phyloP scores from a whole-genome alignment of 495 filamentous ascomycete genomes.

The Xylaria curta region DNA sequence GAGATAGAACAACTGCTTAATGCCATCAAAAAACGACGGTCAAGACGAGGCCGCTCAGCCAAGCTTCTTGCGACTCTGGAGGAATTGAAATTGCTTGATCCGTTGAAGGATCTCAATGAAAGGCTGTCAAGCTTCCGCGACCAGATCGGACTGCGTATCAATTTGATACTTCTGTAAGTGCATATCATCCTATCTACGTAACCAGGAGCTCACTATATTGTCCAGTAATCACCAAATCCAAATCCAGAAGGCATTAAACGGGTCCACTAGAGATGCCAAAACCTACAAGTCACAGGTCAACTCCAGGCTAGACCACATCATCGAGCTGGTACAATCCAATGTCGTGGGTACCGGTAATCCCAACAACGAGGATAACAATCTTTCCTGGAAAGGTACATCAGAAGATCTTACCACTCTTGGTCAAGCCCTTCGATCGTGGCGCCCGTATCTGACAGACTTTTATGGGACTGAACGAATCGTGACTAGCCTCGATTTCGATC shows the following conservation, averaged over 20 bases:
- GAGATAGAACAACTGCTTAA: background rate
- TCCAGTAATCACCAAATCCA: background rate
- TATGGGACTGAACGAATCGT: background rate
- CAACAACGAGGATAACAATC: background rate
- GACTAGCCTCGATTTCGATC: constrained; percentile 1
- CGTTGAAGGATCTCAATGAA: background rate
- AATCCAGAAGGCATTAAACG: background rate
- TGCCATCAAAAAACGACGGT: background rate
- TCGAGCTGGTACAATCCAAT: background rate
- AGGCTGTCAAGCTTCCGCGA: background rate
- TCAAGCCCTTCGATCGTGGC: background rate
- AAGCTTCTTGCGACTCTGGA: background rate
- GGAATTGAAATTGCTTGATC: background rate
- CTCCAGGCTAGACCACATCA: background rate
- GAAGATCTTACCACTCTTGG: background rate
- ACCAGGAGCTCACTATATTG: background rate
- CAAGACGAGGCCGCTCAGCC: background rate
- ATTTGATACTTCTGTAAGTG: background rate
- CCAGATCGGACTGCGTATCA: constrained; percentile 1
- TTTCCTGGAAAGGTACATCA: background rate
- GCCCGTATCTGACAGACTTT: background rate
- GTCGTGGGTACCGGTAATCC: background rate
- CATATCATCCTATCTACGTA: background rate
- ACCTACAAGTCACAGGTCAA: background rate
- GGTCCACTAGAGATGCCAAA: background rate